phyloP scores from a whole-genome alignment of 192 early-diverging fungal genomes.

The Coemansia sp. region DNA sequence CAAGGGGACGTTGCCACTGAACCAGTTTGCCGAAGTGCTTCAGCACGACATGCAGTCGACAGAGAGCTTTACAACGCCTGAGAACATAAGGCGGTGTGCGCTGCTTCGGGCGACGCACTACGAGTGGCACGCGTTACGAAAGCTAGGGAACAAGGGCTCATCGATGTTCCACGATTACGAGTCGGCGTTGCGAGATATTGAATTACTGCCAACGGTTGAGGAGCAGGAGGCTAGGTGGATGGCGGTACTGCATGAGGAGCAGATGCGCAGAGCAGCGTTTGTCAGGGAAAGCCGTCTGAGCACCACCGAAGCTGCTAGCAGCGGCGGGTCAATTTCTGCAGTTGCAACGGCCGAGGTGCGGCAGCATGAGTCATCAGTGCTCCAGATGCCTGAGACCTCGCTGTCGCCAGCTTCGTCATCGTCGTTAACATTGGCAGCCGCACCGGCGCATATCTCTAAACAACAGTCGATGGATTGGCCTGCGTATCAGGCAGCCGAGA shows the following conservation, averaged over 20 bases:
- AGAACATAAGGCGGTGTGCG: conserved; percentile 32
- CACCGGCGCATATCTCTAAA: neutral
- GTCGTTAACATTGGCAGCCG: neutral
- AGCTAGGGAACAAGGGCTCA: conserved; percentile 49
- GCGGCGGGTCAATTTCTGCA: neutral
- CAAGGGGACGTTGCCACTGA: conserved; percentile 24
- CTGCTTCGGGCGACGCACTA: conserved; percentile 41
- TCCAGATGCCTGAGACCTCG: no score
- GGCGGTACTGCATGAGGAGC: conserved; percentile 29
- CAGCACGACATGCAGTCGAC: conserved; percentile 46
- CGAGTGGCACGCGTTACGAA: conserved; percentile 41
- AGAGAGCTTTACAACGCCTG: conserved; percentile 23
- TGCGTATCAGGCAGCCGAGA: conserved; percentile 5
- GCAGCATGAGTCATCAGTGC: no score
- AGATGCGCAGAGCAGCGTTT: conserved; percentile 22
- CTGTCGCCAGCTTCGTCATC: conserved; percentile 1
- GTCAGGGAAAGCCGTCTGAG: conserved; percentile 32
- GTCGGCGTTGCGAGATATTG: conserved; percentile 36
- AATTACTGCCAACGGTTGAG: conserved; percentile 21
- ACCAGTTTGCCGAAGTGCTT: conserved; percentile 43
- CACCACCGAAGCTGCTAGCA: neutral
- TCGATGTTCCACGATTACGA: conserved; percentile 52
- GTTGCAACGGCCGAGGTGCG: conserved; percentile 1
- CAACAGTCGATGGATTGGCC: conserved; percentile 14
- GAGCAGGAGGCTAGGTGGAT: conserved; percentile 46